Base-by-base conservation (phyloP, 768 basidiomycete species). In the Leccinum sublutescens region DNA sequence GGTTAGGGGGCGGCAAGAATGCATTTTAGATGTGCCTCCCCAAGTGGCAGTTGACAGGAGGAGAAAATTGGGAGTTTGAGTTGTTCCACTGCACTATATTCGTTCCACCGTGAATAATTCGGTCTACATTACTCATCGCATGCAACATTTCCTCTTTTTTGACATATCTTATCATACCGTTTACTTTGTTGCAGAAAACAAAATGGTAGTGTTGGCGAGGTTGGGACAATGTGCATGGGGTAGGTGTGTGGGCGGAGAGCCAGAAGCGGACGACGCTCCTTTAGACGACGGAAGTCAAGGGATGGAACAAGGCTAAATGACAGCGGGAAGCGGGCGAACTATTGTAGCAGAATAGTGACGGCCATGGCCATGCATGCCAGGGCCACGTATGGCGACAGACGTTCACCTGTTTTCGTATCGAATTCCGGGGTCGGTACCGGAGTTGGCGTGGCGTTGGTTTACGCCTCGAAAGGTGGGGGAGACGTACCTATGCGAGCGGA, bases 341-440 rank as follows among this genome's bases (percentile, higher is more conserved):
- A 82, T 67, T 76, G 78, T 31, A 74, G 68, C 53, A 88, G 68
- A 57, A 94, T 83, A 38, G 86, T 86, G 50, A 88, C 78, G 1
- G 94, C 97, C 97, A 99, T 98, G 25, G 85, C 85, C 23, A 98
- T 75, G 71, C 96, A 98, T 15, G 96, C 93, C 14, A 99, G 72
- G 6, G 91, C 88, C 15, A 99, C 97, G 66, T 98, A 98, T 40
- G 96, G 97, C 29, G 96, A 98, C 49, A 99, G 77, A 19, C 97
- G 84, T 74, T 98, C 97, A 53, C 96, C 95, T 97, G 72, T 52
- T n/a, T 43, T 45, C 43, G 43, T 21, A 45, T 45, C 14, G 38
- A 6, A 29, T 34, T 36, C 8, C 40, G 50, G 9, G 31, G 25
- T 61, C 11, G 43, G 50, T 45, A 45, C 43, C 40, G 43, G 19